Base-by-base conservation (phyloP, 1,284 basidiomycete genomes). In the Trametes polyzona region DNA sequence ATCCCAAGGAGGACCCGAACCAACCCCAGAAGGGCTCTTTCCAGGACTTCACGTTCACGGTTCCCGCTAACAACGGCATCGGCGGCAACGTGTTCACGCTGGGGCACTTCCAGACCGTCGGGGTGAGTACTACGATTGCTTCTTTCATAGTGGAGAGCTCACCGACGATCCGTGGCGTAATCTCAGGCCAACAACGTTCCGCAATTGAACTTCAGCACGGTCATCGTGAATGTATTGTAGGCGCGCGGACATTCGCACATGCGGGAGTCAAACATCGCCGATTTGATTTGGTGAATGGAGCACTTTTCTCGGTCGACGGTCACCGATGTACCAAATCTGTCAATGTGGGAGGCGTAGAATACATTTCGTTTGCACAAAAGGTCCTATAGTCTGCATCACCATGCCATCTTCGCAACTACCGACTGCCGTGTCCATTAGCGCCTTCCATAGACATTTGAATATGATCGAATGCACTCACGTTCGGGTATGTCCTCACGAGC, bases 401-500 rank as follows among this genome's bases (percentile, higher is more conserved):
- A 57, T 1, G 55, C 55, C 37, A 47, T 47, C 37, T 42, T 51
- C 8, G 55, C 55, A 10, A 58, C 37, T 23, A 58, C 30, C 9
- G 57, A 58, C 57, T 58, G n/a, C 12, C 2, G 3, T 4, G 11
- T 4, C 10, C n/a, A 21, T 47, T 32, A 47, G 40, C 29, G 1
- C 4, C 11, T n/a, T 4, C 21, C 23, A 9, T 24, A 6, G 35
- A 21, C 12, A 33, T n/a, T n/a, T n/a, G n/a, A 12, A 24, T 10
- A 4, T 9, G 36, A 19, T 14, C 19, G 9, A 19, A 42, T 12
- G 11, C 32, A 52, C 62, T 52, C 33, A 75, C 77, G 49, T 73
- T 73, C 3, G 76, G 77, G 42, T 77, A 74, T 4, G 71, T 71
- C 53, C 76, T 66, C 24, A 78, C 77, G 12, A 78, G 57, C 46